Evolutionary conservation across 192 early-diverging fungal species (phyloP), one percentile per base, ranked within the genome.

Genomic region (Chytriomyces sp.): DNA sequence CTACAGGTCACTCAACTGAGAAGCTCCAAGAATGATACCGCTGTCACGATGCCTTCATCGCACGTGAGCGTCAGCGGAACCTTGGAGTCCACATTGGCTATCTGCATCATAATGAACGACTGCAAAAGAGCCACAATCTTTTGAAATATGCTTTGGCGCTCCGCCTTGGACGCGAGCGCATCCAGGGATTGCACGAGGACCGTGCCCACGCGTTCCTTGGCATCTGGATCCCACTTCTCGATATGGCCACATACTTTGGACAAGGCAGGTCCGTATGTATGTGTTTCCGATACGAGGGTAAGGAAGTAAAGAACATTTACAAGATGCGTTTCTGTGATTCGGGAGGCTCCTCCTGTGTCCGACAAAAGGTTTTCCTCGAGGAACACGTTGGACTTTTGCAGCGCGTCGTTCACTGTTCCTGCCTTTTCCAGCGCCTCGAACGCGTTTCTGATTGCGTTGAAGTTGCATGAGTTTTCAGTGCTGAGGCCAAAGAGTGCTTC

Each of bases 101-200:
- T 32, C 39, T 32, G 39, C 17, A 58, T 57, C 64, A 68, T 68
- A 31, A 75, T 69, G 40, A 69, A 75, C 4, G 74, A 68, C 30
- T 75, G 74, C 8, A 75, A 26, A 3, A 59, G 30, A 26, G 64
- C 74, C 10, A 75, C 74, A 25, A 75, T 5, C 32, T 69, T 75
- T 38, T 61, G 58, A 38, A 75, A 75, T 4, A 75, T 30, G 28
- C 33, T 37, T 30, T 75, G 54, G 8, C 54, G 52, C 36, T 59
- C 56, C 0, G 8, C 26, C 12, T 7, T n/a, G 26, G 49, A 14
- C 1, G 25, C 12, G 4, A 59, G 6, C 10, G 7, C 30, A 25
- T 70, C 53, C 56, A 70, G 31, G 0, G 55, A 59, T 10, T 19
- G 5, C 1, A 70, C 55, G 5, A 70, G 56, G 5, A 37, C 31